Base-by-base conservation (phyloP, 139 green algal species). In the Limnomonas spitsbergensis region DNA sequence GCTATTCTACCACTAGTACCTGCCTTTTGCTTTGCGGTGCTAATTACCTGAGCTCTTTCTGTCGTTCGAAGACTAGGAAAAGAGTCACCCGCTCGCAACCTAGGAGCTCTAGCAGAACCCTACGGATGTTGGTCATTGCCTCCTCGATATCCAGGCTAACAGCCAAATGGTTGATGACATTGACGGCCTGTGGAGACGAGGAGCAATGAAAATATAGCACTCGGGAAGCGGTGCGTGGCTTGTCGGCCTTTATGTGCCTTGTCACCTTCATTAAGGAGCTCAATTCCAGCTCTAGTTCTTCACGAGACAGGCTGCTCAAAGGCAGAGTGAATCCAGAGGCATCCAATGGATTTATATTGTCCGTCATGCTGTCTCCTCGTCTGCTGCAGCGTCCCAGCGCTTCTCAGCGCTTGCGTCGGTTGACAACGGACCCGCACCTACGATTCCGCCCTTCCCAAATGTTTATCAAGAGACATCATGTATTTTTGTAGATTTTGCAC, bases 21-120 rank as follows among this genome's bases (percentile, higher is more conserved):
- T n/a, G n/a, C n/a, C n/a, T n/a, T n/a, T n/a, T n/a, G n/a, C n/a
- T 56, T 56, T 20, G 20, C 9, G 47, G 47, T 56, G 47, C 47
- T 56, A 52, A 68, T 7, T 14, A 88, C 85, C 87, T 86, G 31
- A 92, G 85, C 73, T 93, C 87, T 1, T 71, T 61, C 3, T 80
- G 68, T 4, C 72, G 34, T 6, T 84, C 78, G 47, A 90, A 86
- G 1, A 93, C 78, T 0, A 92, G 78, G 75, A 93, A 93, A 40
- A 91, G 76, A 0, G 84, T 92, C 2, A 92, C 85, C 2, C 78
- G 38, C 38, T 91, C 87, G 38, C 89, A 93, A 24, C 87, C 76
- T n/a, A 92, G 79, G 39, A 93, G 71, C 67, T 92, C 83, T 53
- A 93, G 76, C 34, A 83, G 84, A 24, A 88, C 82, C 20, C 86